These are phyloP conservation scores for Annulohypoxylon truncatum DNA, from an alignment of 2,329 filamentous ascomycete species.

Conservation along the genomic window DNA sequence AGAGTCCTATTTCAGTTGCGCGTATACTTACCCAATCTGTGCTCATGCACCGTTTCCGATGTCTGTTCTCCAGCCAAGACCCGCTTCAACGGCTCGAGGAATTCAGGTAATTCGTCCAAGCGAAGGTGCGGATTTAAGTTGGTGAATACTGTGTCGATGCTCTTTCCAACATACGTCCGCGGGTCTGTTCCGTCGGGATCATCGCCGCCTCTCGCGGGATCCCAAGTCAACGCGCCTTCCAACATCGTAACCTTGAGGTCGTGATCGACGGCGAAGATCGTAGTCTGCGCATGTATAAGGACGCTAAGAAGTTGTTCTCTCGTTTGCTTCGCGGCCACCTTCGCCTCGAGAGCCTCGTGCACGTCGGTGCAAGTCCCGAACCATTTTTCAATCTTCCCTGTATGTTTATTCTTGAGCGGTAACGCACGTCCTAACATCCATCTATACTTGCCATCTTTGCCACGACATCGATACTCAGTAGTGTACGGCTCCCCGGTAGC, in stretches of 20 bases:
- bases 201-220: conserved; percentile 54
- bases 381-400: conserved; percentile 79
- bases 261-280: conserved; percentile 77
- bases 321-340: conserved; percentile 72
- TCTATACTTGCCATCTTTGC: conserved; percentile 75
- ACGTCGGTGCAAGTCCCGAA: conserved; percentile 84
- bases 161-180: conserved; percentile 67
- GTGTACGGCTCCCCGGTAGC: conserved; percentile 75
- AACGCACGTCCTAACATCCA: conserved; percentile 83
- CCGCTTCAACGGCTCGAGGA: conserved; percentile 69
- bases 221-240: conserved; percentile 73
- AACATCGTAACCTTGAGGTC: conserved; percentile 73
- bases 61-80: conserved; percentile 70
- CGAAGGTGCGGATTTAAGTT: conserved; percentile 58
- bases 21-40: conserved; percentile 61
- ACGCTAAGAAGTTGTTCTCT: conserved; percentile 79
- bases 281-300: conserved; percentile 79
- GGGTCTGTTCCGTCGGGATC: conserved; percentile 54
- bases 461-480: conserved; percentile 77
- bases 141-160: conserved; percentile 74
- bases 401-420: conserved; percentile 73
- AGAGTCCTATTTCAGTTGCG: background rate
- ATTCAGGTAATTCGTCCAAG: conserved; percentile 59
- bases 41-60: conserved; percentile 71
- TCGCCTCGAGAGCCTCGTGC: conserved; percentile 77